Evolutionary conservation across 2,329 filamentous ascomycete genomes (phyloP).

Genomic region (Diaporthe helianthi): DNA sequence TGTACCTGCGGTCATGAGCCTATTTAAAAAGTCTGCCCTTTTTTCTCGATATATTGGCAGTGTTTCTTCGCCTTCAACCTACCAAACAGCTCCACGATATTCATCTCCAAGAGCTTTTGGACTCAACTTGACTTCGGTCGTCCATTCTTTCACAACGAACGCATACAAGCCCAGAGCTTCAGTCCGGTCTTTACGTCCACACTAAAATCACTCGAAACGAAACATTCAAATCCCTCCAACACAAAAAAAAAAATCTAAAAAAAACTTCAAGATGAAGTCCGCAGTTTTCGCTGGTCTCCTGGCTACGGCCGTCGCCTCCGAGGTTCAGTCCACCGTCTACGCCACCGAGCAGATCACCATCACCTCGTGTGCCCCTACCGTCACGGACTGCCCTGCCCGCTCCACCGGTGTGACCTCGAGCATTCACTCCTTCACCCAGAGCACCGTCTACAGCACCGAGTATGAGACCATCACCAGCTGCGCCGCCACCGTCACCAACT

Average conservation of each 20-base stretch:
- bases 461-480: constrained; percentile 69
- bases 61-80: constrained; percentile 43
- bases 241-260: no score
- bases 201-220: constrained; percentile 31
- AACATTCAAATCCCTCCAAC: constrained; percentile 32
- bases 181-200: constrained; percentile 39
- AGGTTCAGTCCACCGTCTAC: constrained; percentile 56
- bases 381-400: constrained; percentile 57
- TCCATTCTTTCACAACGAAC: constrained; percentile 46
- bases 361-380: constrained; percentile 63
- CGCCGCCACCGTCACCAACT: constrained; percentile 60
- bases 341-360: constrained; percentile 65
- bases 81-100: constrained; percentile 42
- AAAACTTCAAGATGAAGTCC: constrained; percentile 68
- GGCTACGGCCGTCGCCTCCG: constrained; percentile 52
- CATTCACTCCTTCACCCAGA: constrained; percentile 66
- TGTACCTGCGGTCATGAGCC: constrained; percentile 18
- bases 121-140: constrained; percentile 50
- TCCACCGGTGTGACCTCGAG: constrained; percentile 58
- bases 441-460: constrained; percentile 65
- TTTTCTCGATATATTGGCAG: constrained; percentile 35
- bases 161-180: constrained; percentile 41
- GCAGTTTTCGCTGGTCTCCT: constrained; percentile 54
- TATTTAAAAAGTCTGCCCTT: constrained; percentile 45
- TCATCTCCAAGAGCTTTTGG: constrained; percentile 39